phyloP scores from a whole-genome alignment of 306 rosid species.

The Glycyrrhiza uralensis region DNA sequence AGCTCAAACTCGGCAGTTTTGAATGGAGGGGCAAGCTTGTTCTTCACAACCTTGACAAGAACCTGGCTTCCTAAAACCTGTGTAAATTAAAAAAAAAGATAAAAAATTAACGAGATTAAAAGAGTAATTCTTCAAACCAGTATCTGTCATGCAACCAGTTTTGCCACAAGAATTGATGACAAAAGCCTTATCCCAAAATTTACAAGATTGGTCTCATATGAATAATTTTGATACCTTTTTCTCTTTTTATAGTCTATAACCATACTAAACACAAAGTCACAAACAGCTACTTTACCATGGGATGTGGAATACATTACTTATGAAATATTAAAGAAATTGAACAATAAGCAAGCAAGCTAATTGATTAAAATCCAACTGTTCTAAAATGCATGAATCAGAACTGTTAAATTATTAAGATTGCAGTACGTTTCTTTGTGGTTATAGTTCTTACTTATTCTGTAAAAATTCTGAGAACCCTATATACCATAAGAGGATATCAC shows the following conservation, averaged over 20 bases:
- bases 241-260: background rate
- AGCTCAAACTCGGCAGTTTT: slow-evolving; percentile 78
- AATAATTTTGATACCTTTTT: background rate
- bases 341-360: background rate
- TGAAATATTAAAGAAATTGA: background rate
- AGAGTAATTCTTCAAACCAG: background rate
- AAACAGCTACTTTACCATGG: background rate
- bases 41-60: slow-evolving; percentile 87
- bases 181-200: background rate
- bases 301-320: background rate
- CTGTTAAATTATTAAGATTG: background rate
- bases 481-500: background rate
- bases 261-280: background rate
- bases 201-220: background rate
- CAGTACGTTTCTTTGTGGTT: background rate
- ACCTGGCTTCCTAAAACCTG: slow-evolving; percentile 78
- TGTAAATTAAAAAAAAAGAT: too few relatives aligned
- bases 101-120: slow-evolving; percentile 1
- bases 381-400: background rate
- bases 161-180: background rate
- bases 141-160: background rate
- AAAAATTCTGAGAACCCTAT: background rate
- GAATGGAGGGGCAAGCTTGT: slow-evolving; percentile 95
- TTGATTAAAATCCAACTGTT: background rate
- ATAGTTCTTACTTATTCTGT: background rate